Base-by-base conservation (phyloP, 331 rosid genomes). In the Quercus lobata region DNA sequence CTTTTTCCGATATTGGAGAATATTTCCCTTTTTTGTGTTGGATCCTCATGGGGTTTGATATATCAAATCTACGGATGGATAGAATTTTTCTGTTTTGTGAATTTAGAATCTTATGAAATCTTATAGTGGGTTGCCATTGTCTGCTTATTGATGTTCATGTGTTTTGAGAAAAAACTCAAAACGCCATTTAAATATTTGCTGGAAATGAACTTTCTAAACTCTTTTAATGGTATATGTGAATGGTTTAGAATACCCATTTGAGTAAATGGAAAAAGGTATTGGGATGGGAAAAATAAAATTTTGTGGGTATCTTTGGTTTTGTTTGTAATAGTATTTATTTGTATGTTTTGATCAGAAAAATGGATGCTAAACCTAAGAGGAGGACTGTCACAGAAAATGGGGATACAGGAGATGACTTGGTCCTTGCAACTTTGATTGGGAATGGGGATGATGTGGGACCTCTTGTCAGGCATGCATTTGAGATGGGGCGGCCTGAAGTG, bases 391-490 rank as follows among this genome's bases (percentile, higher is more conserved):
- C 70, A 22, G 99, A 91, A 76, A 81, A 87, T 83, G 94, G 93
- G 62, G 99, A 93, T 54, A 78, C 87, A 6, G 92, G 90, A 46
- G 99, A 95, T 83, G 99, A 95, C 77, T 85, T 91, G 27, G 97
- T 93, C 72, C 88, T 95, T 4, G 91, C 92, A 0, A 91, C 98
- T 30, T 81, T 95, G 85, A 84, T 88, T 58, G 96, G 90, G 55
- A 95, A 93, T 72, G 97, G 98, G 4, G 99, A 95, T 44, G 96
- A 95, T 69, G 78, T 95, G 56, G 91, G 91, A 69, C 98, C 97
- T 57, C 89, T 93, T 79, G 98, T 95, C 7, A 81, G 98, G 84
- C 97, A 95, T 75, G 96, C 93, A 37, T 91, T 95, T 30, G 97
- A 95, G 87, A 91, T 87, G 91, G 94, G 97, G 71, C 86, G 88